Conservation (phyloP, 805 yeast species). For the Zygosaccharomyces gambellarensis region DNA sequence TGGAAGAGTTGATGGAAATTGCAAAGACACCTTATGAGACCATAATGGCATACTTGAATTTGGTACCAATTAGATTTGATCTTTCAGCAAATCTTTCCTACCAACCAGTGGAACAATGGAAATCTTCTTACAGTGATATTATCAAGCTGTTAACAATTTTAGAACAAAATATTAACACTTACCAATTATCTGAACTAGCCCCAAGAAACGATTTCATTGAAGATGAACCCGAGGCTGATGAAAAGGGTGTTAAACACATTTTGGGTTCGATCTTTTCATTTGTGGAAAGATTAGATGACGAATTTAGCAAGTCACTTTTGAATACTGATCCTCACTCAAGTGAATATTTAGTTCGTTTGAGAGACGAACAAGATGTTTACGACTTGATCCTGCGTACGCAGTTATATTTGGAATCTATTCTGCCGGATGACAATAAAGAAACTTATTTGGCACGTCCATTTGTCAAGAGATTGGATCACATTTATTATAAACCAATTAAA, state of each 20-base stretch:
- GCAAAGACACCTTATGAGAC: conserved; percentile 63
- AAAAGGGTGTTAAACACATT: conserved; percentile 63
- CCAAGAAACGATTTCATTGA: conserved; percentile 63
- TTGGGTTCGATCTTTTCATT: conserved; percentile 82
- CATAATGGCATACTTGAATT: conserved; percentile 70
- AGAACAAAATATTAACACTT: conserved; percentile 53
- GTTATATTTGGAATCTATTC: conserved; percentile 68
- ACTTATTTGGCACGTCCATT: conserved; percentile 69
- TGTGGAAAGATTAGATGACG: conserved; percentile 93
- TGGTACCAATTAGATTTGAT: conserved; percentile 87
- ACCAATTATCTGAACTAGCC: conserved; percentile 75
- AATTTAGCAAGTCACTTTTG: conserved; percentile 81
- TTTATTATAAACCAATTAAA: conserved; percentile 83
- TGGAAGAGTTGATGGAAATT: conserved; percentile 58
- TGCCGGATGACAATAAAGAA: conserved; percentile 43
- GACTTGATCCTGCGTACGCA: conserved; percentile 77
- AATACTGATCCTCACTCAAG: conserved; percentile 91
- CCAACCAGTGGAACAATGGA: conserved; percentile 83
- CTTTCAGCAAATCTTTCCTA: conserved; percentile 58
- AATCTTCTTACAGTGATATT: conserved; percentile 58
- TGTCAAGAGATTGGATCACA: conserved; percentile 81
- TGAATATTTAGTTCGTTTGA: conserved; percentile 85
- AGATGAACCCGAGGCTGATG: conserved; percentile 61
- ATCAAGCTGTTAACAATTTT: conserved; percentile 58
- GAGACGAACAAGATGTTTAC: conserved; percentile 78